Conservation (phyloP, 805 yeast species). For the Candida manassasensis region DNA sequence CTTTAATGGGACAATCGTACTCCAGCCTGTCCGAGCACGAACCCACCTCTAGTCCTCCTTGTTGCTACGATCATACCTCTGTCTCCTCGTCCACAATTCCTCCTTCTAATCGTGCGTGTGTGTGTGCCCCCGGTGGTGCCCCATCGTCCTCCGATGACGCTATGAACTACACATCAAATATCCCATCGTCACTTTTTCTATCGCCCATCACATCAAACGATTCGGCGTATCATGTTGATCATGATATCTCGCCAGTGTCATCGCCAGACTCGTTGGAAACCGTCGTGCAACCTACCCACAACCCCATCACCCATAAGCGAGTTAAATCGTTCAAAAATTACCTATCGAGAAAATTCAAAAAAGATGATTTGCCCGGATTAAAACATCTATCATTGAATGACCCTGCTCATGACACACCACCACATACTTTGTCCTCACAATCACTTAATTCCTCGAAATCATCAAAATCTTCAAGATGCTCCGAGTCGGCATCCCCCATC, state of each 20-base stretch:
- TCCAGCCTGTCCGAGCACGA: neutral
- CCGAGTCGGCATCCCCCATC: neutral
- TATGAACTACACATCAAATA: slow-evolving; percentile 4
- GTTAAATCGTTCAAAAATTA: slow-evolving; percentile 1
- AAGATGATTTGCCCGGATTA: slow-evolving; percentile 1
- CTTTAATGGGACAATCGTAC: neutral
- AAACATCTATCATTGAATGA: slow-evolving; percentile 1
- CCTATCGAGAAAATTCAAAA: slow-evolving; percentile 1
- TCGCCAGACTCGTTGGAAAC: slow-evolving; percentile 2
- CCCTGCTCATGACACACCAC: neutral
- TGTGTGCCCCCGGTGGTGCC: slow-evolving; percentile 3
- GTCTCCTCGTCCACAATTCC: neutral
- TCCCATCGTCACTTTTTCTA: slow-evolving; percentile 15
- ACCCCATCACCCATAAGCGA: neutral
- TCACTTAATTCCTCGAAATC: neutral
- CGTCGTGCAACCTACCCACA: neutral
- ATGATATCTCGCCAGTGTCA: slow-evolving; percentile 4
- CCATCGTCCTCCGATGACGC: slow-evolving; percentile 10
- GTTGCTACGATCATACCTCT: neutral
- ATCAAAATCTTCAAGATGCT: neutral
- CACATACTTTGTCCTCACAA: neutral
- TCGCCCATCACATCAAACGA: slow-evolving; percentile 27
- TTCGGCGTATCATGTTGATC: slow-evolving; percentile 10
- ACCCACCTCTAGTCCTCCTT: neutral
- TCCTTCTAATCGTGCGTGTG: neutral